phyloP scores from a whole-genome alignment of 225 moss, liverwort and hornwort genomes.

The Physcomitrium patens region DNA sequence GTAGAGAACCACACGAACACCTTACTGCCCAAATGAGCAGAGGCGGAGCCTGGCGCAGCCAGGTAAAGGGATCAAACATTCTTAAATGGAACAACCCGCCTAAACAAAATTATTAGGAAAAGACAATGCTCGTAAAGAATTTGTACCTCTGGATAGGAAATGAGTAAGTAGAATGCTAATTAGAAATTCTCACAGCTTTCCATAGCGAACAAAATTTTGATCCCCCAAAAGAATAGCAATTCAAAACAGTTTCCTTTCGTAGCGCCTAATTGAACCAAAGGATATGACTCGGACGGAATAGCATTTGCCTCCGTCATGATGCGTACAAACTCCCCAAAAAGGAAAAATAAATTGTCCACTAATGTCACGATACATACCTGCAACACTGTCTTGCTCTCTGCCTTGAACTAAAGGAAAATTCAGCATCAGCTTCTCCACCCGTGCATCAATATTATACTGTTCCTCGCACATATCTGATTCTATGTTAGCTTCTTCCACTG shows the following conservation, averaged over 20 bases:
- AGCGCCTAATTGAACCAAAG: conserved; percentile 12
- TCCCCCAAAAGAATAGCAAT: conserved; percentile 13
- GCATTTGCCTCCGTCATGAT: conserved; percentile 23
- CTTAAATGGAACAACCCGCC: not conserved
- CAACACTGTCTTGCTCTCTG: conserved; percentile 88
- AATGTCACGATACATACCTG: conserved; percentile 57
- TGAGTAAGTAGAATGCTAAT: conserved; percentile 1
- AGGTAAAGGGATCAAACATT: conserved; percentile 24
- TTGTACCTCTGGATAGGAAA: no score
- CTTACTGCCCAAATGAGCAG: conserved; percentile 29
- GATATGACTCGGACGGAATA: conserved; percentile 12
- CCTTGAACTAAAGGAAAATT: conserved; percentile 89
- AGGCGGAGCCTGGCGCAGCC: conserved; percentile 27
- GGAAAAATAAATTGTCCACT: conserved; percentile 12
- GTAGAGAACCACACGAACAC: conserved; percentile 29
- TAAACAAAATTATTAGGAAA: no score
- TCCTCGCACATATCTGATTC: conserved; percentile 39
- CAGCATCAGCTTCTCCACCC: conserved; percentile 92
- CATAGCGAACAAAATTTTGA: conserved; percentile 23
- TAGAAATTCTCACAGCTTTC: conserved; percentile 11
- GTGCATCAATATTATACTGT: conserved; percentile 87
- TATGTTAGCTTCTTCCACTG: conserved; percentile 15
- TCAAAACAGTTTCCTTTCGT: conserved; percentile 12
- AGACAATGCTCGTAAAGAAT: no score
- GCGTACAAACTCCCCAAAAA: not conserved